Conservation (phyloP, 2,329 filamentous ascomycete genomes). For the Annulohypoxylon truncatum region DNA sequence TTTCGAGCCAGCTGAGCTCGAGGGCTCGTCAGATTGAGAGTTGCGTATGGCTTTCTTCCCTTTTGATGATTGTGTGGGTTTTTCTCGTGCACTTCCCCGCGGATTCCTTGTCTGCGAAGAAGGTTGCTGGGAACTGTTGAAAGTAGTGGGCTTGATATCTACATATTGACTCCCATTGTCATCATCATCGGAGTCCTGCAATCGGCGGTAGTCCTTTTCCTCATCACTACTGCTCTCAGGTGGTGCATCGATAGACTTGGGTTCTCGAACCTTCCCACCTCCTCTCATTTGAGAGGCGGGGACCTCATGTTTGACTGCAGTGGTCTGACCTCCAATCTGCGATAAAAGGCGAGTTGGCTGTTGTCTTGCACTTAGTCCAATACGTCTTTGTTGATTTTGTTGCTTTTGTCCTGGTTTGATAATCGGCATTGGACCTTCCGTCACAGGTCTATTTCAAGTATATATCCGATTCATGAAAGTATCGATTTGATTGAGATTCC, state of each 20-base stretch:
- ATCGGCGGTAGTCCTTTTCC: conserved; percentile 36
- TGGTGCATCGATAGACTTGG: conserved; percentile 42
- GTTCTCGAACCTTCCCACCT: conserved; percentile 30
- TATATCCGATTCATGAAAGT: not conserved
- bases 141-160: conserved; percentile 52
- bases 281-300: conserved; percentile 27
- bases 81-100: conserved; percentile 13
- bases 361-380: conserved; percentile 36
- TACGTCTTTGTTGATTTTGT: too few species aligned
- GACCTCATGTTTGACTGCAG: conserved; percentile 2
- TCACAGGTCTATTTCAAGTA: not conserved
- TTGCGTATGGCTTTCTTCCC: not conserved
- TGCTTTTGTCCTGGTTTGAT: conserved; percentile 7
- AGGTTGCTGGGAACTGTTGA: conserved; percentile 34
- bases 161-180: conserved; percentile 46
- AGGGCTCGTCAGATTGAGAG: conserved; percentile 25
- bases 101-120: conserved; percentile 10
- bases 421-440: conserved; percentile 16
- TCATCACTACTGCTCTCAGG: conserved; percentile 46
- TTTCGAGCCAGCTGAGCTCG: conserved; percentile 43
- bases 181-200: conserved; percentile 42
- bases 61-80: conserved; percentile 7
- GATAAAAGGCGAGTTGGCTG: conserved; percentile 29
- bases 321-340: conserved; percentile 17
- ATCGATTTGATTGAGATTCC: not conserved